Base-by-base conservation (phyloP, 257 asterid species). In the Solanum pimpinellifolium region DNA sequence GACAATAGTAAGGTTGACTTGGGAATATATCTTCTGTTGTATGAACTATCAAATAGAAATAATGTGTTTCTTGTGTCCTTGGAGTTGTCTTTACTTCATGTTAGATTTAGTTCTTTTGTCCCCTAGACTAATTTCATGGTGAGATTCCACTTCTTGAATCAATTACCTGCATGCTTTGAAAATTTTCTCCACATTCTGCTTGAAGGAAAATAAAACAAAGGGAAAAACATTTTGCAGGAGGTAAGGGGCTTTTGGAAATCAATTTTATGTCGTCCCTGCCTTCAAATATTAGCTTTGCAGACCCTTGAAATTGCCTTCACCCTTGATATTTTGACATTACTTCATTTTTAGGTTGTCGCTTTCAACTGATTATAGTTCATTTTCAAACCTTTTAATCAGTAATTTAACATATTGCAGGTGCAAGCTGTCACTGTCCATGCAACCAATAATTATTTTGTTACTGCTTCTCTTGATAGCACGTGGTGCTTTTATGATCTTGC, bases 341-440 rank as follows among this genome's bases (percentile, higher is more conserved):
- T 49, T 81, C 69, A 49, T 10, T 5, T 47, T 49, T 29, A 49
- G 11, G 21, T 81, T 29, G 42, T 46, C 4, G 29, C 68, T 49
- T 81, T 81, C 85, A 81, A 80, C 69, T 81, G 46, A 33, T 31
- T 31, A 10, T 81, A 81, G 46, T 49, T 56, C 31, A 18, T 7
- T 81, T 31, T 31, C 69, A 29, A 20, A 31, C 69, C 47, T 6
- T 81, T 52, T 31, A 31, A 49, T 81, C 42, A 29, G 29, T 76
- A 23, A 76, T 76, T 25, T 13, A 42, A 49, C 29, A 81, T 49
- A 25, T 84, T 41, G 78, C 94, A 97, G 99, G 99, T 97, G 89
- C 98, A 95, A 93, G 98, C 99, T 69, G 99, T 97, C 78, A 97
- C 99, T 18, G 83, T 97, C 89, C 99, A 97, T 87, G 98, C 99